Evolutionary conservation across 495 filamentous ascomycete species (phyloP).

Genomic region (Diplogelasinospora grovesii): DNA sequence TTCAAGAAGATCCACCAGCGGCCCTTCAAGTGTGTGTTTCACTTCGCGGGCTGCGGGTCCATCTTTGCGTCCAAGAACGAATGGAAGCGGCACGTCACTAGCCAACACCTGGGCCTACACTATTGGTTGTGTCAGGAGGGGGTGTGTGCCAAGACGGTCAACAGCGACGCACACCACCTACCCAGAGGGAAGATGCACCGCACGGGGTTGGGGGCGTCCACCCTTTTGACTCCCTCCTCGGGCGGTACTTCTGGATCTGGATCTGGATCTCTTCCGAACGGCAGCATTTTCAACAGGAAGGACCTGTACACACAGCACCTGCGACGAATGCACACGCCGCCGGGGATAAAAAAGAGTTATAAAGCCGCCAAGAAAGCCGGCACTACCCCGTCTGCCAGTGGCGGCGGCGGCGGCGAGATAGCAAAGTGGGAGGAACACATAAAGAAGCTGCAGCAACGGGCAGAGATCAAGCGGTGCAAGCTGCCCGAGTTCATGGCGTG

Average conservation of each 20-base stretch:
- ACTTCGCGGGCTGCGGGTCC: conserved; percentile 65
- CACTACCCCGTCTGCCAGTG: neutral
- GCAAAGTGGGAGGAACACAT: conserved; percentile 37
- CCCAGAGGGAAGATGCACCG: too few species aligned
- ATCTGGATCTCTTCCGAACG: conserved; percentile 20
- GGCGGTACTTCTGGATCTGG: neutral
- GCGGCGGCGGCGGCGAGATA: conserved; percentile 18
- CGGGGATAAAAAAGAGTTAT: conserved; percentile 30
- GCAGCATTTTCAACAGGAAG: conserved; percentile 83
- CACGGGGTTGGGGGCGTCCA: neutral
- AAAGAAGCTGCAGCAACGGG: conserved; percentile 48
- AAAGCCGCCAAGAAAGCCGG: conserved; percentile 7
- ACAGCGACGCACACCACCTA: conserved; percentile 16
- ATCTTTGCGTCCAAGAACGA: conserved; percentile 84
- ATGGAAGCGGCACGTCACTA: conserved; percentile 82
- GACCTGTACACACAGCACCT: conserved; percentile 88
- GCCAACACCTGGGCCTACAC: conserved; percentile 71
- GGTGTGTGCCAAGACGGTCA: conserved; percentile 43
- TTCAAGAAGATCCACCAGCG: conserved; percentile 49
- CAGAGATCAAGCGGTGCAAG: conserved; percentile 51
- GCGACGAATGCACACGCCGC: conserved; percentile 71
- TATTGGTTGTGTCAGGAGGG: conserved; percentile 77
- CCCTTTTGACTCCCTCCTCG: too few species aligned
- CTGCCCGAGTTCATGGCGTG: conserved; percentile 60
- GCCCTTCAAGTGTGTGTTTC: conserved; percentile 73